Percentiles rank a stretch among this genome's conserved stretches.
phyloP scores from a whole-genome alignment of 2,329 filamentous ascomycete species.

The Cercospora nicotianae region DNA sequence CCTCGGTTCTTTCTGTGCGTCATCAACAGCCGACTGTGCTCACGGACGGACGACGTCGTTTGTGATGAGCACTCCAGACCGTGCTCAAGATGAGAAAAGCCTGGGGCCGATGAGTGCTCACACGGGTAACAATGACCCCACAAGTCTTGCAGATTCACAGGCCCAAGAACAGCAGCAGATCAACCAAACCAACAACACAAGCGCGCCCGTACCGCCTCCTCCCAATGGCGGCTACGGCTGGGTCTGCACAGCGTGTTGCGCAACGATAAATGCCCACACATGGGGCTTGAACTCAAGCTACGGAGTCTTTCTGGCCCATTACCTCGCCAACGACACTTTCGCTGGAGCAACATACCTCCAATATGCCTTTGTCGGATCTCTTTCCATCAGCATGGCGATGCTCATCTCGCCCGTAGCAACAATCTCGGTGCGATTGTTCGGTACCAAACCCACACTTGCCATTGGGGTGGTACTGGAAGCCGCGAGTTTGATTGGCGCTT shows the following conservation, averaged over 20 bases:
- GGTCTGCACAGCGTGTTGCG: conserved; percentile 52
- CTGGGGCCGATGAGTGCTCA: not conserved
- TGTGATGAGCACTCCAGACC: not conserved
- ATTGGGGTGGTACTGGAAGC: conserved; percentile 66
- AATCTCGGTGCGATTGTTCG: conserved; percentile 58
- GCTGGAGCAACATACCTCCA: conserved; percentile 63
- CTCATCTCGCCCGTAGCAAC: conserved; percentile 69
- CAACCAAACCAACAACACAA: not conserved
- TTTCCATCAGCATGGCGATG: conserved; percentile 66
- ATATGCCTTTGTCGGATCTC: conserved; percentile 75
- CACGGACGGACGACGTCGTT: not conserved
- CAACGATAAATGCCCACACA: conserved; percentile 50
- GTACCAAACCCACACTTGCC: conserved; percentile 64
- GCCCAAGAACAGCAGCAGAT: not conserved
- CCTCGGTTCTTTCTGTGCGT: not conserved
- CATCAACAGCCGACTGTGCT: not conserved
- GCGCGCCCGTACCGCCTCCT: conserved; percentile 12
- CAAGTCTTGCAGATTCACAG: not conserved
- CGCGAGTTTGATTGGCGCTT: conserved; percentile 66
- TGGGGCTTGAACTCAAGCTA: conserved; percentile 53
- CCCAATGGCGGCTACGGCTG: conserved; percentile 62
- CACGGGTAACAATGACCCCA: not conserved
- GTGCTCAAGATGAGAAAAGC: not conserved
- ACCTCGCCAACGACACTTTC: conserved; percentile 65
- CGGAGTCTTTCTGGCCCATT: conserved; percentile 76